Evolutionary conservation across 352 stramenopile genomes (phyloP).

Genomic region (Pythium monospermum): DNA sequence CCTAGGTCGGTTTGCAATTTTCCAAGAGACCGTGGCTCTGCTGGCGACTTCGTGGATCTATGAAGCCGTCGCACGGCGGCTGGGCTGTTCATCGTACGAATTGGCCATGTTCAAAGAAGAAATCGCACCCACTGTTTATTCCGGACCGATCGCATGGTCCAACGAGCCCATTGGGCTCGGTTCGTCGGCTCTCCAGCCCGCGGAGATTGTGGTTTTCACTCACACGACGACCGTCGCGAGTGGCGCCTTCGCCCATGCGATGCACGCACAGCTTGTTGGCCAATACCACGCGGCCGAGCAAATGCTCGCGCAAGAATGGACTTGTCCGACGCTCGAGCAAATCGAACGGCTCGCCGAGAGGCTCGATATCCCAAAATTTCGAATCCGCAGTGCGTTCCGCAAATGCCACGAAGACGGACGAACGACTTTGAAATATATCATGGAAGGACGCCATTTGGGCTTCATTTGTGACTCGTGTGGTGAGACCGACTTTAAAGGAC

Average conservation of each 20-base stretch:
- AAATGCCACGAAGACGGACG: constrained; percentile 71
- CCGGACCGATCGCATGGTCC: constrained; percentile 36
- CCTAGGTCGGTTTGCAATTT: constrained; percentile 34
- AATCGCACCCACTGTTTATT: constrained; percentile 58
- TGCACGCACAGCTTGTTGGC: constrained; percentile 31
- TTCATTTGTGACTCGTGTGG: constrained; percentile 83
- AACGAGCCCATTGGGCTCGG: constrained; percentile 12
- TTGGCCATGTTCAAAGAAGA: constrained; percentile 71
- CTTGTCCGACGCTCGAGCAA: constrained; percentile 41
- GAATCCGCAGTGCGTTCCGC: constrained; percentile 70
- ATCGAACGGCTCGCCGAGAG: constrained; percentile 61
- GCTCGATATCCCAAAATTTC: constrained; percentile 77
- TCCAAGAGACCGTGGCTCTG: not conserved
- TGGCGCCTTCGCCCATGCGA: constrained; percentile 17
- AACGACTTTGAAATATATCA: constrained; percentile 69
- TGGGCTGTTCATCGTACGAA: constrained; percentile 38
- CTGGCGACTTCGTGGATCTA: constrained; percentile 39
- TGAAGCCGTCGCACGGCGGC: constrained; percentile 34
- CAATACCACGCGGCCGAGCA: constrained; percentile 37
- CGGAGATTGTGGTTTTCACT: constrained; percentile 67
- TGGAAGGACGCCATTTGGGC: constrained; percentile 72
- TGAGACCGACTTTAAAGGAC: constrained; percentile 71
- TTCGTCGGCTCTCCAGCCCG: constrained; percentile 27
- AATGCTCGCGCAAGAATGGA: constrained; percentile 24
- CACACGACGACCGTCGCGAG: constrained; percentile 17